Evolutionary conservation across 208 protist species (phyloP).

Genomic region (Leishmania guyanensis): DNA sequence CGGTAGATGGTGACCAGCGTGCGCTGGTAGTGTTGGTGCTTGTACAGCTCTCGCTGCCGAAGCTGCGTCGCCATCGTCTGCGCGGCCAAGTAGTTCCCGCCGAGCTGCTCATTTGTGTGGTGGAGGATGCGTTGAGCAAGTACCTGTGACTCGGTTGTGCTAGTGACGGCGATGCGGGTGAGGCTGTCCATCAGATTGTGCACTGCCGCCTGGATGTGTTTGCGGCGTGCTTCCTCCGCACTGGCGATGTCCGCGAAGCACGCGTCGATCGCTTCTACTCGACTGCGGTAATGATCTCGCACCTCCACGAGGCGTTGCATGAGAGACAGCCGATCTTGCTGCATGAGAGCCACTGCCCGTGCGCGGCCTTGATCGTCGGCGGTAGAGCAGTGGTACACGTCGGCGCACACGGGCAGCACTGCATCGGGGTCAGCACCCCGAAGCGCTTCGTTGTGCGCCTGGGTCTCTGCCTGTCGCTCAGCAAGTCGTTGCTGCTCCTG

Average conservation of each 20-base stretch:
- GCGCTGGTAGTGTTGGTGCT: constrained; percentile 59
- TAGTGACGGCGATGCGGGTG: constrained; percentile 69
- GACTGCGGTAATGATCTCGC: constrained; percentile 32
- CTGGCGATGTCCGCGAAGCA: constrained; percentile 41
- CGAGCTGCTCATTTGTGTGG: constrained; percentile 66
- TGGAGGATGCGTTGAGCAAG: constrained; percentile 83
- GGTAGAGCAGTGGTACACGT: constrained; percentile 37
- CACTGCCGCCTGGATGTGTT: constrained; percentile 44
- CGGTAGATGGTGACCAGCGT: constrained; percentile 50
- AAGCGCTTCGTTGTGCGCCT: constrained; percentile 26
- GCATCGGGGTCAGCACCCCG: constrained; percentile 21
- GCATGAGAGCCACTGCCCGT: constrained; percentile 45
- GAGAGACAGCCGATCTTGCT: constrained; percentile 56
- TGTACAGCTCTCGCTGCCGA: constrained; percentile 64
- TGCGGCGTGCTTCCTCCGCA: constrained; percentile 52
- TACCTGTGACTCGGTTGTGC: constrained; percentile 75
- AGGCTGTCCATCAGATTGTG: constrained; percentile 64
- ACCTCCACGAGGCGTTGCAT: constrained; percentile 42
- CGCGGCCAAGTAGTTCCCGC: constrained; percentile 53
- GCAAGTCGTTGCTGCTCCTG: constrained; percentile 44
- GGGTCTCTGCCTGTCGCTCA: constrained; percentile 39
- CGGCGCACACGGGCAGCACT: constrained; percentile 41
- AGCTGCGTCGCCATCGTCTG: constrained; percentile 64
- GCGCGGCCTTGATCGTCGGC: constrained; percentile 37
- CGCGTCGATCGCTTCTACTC: constrained; percentile 40